Percentiles rank a stretch among this genome's conserved stretches.
Conservation (phyloP, 768 basidiomycete species). For the Leccinellum luteum region DNA sequence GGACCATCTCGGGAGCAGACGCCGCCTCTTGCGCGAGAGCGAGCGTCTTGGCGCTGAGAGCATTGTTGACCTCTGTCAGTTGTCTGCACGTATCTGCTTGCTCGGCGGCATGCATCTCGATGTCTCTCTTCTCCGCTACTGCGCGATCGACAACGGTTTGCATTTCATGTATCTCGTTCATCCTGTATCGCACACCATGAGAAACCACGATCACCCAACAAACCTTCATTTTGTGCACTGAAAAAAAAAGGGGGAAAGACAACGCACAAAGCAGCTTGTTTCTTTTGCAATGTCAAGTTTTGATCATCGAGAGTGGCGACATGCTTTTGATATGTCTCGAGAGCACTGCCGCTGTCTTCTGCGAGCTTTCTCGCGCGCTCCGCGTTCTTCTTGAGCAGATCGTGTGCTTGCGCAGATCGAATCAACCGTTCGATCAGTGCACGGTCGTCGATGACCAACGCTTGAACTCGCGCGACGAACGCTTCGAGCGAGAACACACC, state of each 20-base stretch:
- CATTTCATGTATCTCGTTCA: conserved; percentile 62
- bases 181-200: conserved; percentile 36
- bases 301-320: conserved; percentile 77
- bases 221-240: neutral
- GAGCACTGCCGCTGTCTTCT: conserved; percentile 70
- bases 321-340: conserved; percentile 92
- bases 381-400: conserved; percentile 88
- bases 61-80: conserved; percentile 76
- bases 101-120: conserved; percentile 67
- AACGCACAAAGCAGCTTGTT: conserved; percentile 58
- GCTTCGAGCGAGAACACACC: conserved; percentile 65
- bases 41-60: conserved; percentile 69
- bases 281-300: conserved; percentile 49
- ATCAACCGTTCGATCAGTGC: conserved; percentile 80
- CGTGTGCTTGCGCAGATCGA: conserved; percentile 85
- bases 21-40: conserved; percentile 41
- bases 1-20: conserved; percentile 42
- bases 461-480: conserved; percentile 74
- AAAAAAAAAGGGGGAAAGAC: conserved; percentile 8
- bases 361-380: conserved; percentile 89
- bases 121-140: conserved; percentile 58
- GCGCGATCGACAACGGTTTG: conserved; percentile 61
- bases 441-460: conserved; percentile 79
- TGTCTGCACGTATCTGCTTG: conserved; percentile 73
- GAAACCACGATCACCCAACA: neutral